A percentile compares a stretch with the other conserved stretches of the same genome.
Conservation (phyloP, 176 grass and related monocot species). For the Avena atlantica region DNA sequence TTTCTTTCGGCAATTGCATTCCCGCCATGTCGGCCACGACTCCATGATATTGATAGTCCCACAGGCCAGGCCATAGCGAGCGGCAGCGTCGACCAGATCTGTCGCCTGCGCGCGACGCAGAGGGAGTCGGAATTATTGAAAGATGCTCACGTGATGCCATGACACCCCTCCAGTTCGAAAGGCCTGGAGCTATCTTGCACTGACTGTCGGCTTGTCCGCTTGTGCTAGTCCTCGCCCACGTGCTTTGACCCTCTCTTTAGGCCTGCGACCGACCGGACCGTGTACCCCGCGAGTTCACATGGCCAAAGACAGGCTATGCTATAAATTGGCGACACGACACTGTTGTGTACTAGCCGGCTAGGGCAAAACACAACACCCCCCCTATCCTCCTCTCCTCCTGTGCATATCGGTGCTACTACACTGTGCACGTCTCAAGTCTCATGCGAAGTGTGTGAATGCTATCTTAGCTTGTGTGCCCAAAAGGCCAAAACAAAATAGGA, state of each 20-base stretch:
- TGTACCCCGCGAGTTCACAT: not conserved
- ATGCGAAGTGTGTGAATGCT: too few relatives aligned
- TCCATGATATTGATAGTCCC: not conserved
- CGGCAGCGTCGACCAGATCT: constrained; percentile 2
- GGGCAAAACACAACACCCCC: too few relatives aligned
- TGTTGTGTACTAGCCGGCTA: too few relatives aligned
- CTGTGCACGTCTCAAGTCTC: too few relatives aligned
- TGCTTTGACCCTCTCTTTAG: not conserved
- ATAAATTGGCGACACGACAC: too few relatives aligned
- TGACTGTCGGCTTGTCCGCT: not conserved
- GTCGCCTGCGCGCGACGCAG: not conserved
- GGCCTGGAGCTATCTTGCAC: not conserved
- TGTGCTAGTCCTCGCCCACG: constrained; percentile 9
- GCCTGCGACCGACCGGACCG: too few relatives aligned
- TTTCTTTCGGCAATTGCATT: not conserved
- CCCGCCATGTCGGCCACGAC: not conserved
- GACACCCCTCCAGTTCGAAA: not conserved
- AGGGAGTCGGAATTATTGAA: not conserved
- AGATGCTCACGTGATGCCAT: constrained; percentile 1
- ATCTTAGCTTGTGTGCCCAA: not conserved
- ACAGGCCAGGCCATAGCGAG: not conserved
- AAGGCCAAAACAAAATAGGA: not conserved
- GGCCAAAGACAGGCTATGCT: too few relatives aligned
- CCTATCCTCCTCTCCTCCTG: too few relatives aligned
- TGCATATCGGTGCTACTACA: too few relatives aligned